phyloP scores from a whole-genome alignment of 2,329 filamentous ascomycete species.

The Fusarium incarnatum region DNA sequence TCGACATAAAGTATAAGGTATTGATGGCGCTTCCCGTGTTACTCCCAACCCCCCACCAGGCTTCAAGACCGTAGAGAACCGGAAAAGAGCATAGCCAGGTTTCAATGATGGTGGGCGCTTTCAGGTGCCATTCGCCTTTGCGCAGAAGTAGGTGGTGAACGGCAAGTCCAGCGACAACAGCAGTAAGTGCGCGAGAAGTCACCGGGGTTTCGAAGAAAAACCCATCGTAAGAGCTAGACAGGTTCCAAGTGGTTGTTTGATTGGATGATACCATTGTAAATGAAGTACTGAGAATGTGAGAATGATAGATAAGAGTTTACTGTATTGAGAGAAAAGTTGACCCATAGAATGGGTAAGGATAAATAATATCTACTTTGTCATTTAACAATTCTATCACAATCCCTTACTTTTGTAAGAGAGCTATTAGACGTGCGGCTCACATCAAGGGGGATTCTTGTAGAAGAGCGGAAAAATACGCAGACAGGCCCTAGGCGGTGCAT shows the following conservation, averaged over 20 bases:
- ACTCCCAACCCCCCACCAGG: fast-evolving
- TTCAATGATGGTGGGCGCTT: background rate
- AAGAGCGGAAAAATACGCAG: background rate
- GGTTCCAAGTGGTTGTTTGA: fast-evolving
- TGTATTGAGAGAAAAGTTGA: fast-evolving
- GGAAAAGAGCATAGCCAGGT: background rate
- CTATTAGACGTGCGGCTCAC: fast-evolving
- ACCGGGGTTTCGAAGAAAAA: fast-evolving
- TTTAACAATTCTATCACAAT: fast-evolving
- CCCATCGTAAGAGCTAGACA: fast-evolving
- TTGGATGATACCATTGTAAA: background rate
- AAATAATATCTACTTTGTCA: background rate
- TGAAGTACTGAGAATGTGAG: background rate
- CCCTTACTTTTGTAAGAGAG: background rate
- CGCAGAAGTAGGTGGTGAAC: background rate
- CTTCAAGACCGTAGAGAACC: background rate
- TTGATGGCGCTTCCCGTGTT: background rate
- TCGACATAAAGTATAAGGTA: fast-evolving
- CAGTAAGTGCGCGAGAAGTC: fast-evolving
- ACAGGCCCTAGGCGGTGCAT: background rate
- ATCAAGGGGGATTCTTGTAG: background rate
- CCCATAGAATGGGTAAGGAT: background rate
- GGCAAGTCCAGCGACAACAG: background rate
- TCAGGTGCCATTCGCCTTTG: background rate
- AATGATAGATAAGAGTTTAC: fast-evolving